A percentile compares a stretch with the other conserved stretches of the same genome.
These are phyloP conservation scores for Nevesoporus exiguus DNA, from an alignment of 768 basidiomycete genomes.

Conservation along the genomic window DNA sequence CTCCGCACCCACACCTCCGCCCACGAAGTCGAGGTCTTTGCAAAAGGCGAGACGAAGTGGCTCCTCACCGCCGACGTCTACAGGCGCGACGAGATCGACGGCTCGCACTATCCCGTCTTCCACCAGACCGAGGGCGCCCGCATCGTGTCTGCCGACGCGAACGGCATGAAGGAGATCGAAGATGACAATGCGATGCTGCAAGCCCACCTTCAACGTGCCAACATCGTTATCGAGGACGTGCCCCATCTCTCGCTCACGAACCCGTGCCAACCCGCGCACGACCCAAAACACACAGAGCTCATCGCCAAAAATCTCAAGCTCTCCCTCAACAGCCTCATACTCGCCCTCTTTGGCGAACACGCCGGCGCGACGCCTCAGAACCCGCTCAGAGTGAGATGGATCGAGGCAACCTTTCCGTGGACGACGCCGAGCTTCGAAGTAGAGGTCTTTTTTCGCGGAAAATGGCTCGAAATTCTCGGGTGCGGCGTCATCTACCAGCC, in stretches of 20 bases:
- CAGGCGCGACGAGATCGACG: slow-evolving; percentile 95
- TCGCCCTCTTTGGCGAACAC: slow-evolving; percentile 71
- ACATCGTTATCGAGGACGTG: slow-evolving; percentile 85
- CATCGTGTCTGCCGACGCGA: slow-evolving; percentile 62
- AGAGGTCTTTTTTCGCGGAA: slow-evolving; percentile 92
- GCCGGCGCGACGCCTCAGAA: slow-evolving; percentile 50
- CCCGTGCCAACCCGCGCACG: slow-evolving; percentile 76
- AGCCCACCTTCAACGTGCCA: slow-evolving; percentile 57
- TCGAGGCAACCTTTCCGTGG: slow-evolving; percentile 97
- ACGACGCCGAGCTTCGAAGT: slow-evolving; percentile 98
- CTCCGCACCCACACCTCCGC: slow-evolving; percentile 98
- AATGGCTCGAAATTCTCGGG: slow-evolving; percentile 96
- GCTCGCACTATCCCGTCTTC: slow-evolving; percentile 95
- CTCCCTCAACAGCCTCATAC: slow-evolving; percentile 81
- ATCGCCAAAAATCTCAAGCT: slow-evolving; percentile 87
- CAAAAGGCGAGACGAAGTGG: slow-evolving; percentile 74
- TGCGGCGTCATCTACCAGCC: slow-evolving; percentile 89
- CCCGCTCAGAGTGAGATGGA: slow-evolving; percentile 91
- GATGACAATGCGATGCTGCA: slow-evolving; percentile 68
- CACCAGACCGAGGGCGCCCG: slow-evolving; percentile 97
- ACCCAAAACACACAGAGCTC: slow-evolving; percentile 66
- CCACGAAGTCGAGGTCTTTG: slow-evolving; percentile 92
- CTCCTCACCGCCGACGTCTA: slow-evolving; percentile 96
- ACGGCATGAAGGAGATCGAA: slow-evolving; percentile 58
- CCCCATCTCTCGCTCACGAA: slow-evolving; percentile 71